Base-by-base conservation (phyloP, 345 rosid genomes). In the Mercurialis annua region DNA sequence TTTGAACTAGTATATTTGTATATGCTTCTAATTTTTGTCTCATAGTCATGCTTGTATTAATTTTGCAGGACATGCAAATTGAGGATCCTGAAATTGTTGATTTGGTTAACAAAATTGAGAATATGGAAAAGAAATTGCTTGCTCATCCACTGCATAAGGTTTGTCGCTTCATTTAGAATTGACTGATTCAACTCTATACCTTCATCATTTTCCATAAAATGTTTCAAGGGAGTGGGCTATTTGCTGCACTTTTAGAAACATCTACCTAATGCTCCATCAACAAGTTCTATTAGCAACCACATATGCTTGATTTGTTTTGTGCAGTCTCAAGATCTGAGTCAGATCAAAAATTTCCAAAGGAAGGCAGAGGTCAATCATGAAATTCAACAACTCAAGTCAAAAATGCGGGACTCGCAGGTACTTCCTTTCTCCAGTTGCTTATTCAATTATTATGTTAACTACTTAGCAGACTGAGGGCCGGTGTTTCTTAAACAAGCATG, bases 321-420 rank as follows among this genome's bases (percentile, higher is more conserved):
- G 78, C 85, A 91, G 98, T 84, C 93, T 70, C 89, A 88, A 77
- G 96, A 90, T 83, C 86, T 79, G 65, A 73, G 84, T 78, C 99
- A 94, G 75, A 81, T 86, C 50, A 89, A 69, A 72, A 80, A 86
- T 78, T 88, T 87, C 71, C 85, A 89, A 70, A 83, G 92, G 72
- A 94, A 94, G 76, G 98, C 98, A 3, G 98, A 89, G 80, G 89
- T 89, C 73, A 90, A 90, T 81, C 97, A 84, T 78, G 96, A 92
- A 81, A 86, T 92, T 82, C 99, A 94, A 81, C 97, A 83, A 73
- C 88, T 88, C 56, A 94, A 88, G 80, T 84, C 84, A 21, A 94
- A 94, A 81, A 94, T 91, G 97, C 90, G 96, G 6, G 99, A 94
- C 46, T 94, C 99, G 38, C 97, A 94, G 99, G 99, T 94, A 89